phyloP scores from a whole-genome alignment of 495 filamentous ascomycete species.

The Aspergillus steynii region DNA sequence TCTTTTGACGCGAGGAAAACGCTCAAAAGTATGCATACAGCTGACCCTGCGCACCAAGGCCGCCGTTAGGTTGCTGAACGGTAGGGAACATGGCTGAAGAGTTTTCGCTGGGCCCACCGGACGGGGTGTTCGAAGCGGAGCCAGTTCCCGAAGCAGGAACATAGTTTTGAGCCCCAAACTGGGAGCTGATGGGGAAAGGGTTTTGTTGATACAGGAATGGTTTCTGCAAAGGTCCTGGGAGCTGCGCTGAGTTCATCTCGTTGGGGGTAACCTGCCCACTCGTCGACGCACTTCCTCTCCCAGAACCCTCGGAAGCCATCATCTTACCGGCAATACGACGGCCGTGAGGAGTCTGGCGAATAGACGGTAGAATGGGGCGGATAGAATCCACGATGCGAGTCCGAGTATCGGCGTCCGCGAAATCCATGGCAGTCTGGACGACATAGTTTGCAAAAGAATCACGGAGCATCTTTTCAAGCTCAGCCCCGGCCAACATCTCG shows the following conservation, averaged over 20 bases:
- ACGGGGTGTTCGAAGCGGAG: slow-evolving; percentile 33
- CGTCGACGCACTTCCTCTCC: slow-evolving; percentile 33
- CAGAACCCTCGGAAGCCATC: slow-evolving; percentile 39
- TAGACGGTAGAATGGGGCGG: slow-evolving; percentile 75
- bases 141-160: slow-evolving; percentile 31
- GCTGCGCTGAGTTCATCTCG: slow-evolving; percentile 36
- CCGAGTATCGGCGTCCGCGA: slow-evolving; percentile 70
- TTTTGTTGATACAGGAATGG: slow-evolving; percentile 33
- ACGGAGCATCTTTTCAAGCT: slow-evolving; percentile 82
- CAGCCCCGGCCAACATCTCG: slow-evolving; percentile 71
- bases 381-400: slow-evolving; percentile 74
- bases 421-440: slow-evolving; percentile 92
- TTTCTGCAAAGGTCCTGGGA: slow-evolving; percentile 37
- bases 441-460: slow-evolving; percentile 97
- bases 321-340: slow-evolving; percentile 91
- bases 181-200: slow-evolving; percentile 24
- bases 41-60: slow-evolving; percentile 30
- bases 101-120: slow-evolving; percentile 30
- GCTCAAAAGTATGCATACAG: slow-evolving; percentile 38
- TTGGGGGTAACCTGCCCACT: slow-evolving; percentile 42
- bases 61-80: slow-evolving; percentile 27
- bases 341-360: slow-evolving; percentile 88
- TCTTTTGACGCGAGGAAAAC: slow-evolving; percentile 10
- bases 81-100: slow-evolving; percentile 31
- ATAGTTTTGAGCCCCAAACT: slow-evolving; percentile 31